phyloP scores from a whole-genome alignment of 2,329 filamentous ascomycete species.

The Nothopassalora personata region DNA sequence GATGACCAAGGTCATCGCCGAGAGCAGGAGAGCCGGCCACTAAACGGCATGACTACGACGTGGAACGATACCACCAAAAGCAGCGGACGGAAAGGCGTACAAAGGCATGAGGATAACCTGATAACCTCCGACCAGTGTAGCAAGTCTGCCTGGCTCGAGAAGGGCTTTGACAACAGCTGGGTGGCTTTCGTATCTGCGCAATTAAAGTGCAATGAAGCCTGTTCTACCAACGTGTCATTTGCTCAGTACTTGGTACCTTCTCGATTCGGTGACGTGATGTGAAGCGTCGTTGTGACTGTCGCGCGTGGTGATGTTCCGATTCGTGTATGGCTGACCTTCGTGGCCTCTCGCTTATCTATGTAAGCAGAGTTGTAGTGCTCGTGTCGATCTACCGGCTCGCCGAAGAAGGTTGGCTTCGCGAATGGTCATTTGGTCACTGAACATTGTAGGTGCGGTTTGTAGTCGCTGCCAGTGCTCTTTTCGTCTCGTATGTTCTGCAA shows the following conservation, averaged over 20 bases:
- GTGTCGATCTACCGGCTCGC: too few relatives aligned
- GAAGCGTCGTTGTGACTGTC: not conserved
- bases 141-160: not conserved
- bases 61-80: not conserved
- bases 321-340: not conserved
- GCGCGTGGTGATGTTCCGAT: not conserved
- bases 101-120: not conserved
- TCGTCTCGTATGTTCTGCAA: too few relatives aligned
- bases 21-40: constrained; percentile 76
- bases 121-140: not conserved
- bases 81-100: constrained; percentile 9
- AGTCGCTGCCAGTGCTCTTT: too few relatives aligned
- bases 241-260: constrained; percentile 4
- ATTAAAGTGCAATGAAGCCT: constrained; percentile 14
- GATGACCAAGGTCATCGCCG: constrained; percentile 95
- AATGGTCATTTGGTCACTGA: too few relatives aligned
- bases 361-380: too few relatives aligned
- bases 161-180: constrained; percentile 7
- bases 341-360: not conserved
- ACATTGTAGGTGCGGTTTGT: too few relatives aligned
- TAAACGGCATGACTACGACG: constrained; percentile 40
- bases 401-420: too few relatives aligned
- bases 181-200: constrained; percentile 19
- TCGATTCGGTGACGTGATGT: not conserved
- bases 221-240: constrained; percentile 2